These are phyloP conservation scores for Roridomyces roridus DNA, from an alignment of 768 basidiomycete genomes.

Conservation along the genomic window DNA sequence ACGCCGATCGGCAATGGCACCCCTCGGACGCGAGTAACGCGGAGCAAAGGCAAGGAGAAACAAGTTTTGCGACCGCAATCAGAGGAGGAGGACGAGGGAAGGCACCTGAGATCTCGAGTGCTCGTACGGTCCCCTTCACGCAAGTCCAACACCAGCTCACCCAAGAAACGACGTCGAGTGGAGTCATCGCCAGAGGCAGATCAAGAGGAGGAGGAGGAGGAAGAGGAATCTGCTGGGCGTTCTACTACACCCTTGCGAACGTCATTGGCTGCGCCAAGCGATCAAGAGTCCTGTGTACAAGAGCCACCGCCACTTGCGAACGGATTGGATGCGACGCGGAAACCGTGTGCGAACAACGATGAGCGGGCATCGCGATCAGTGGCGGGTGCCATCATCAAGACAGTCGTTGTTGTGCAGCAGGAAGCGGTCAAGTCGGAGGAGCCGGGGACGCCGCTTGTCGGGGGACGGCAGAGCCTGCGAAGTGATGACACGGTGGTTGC, in stretches of 20 bases:
- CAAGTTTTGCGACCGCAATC: slow-evolving; percentile 1
- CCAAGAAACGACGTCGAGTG: slow-evolving; percentile 53
- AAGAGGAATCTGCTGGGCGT: slow-evolving; percentile 4
- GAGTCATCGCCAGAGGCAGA: slow-evolving; percentile 43
- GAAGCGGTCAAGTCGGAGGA: slow-evolving; percentile 60
- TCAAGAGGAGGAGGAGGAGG: not conserved
- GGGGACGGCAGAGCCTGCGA: slow-evolving; percentile 60
- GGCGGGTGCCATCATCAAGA: slow-evolving; percentile 23
- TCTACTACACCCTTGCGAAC: not conserved
- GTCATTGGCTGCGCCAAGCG: not conserved
- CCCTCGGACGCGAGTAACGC: slow-evolving; percentile 1
- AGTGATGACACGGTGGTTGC: slow-evolving; percentile 62
- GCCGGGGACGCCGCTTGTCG: slow-evolving; percentile 54
- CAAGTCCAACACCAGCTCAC: slow-evolving; percentile 28
- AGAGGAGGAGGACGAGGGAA: slow-evolving; percentile 10
- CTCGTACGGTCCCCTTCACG: slow-evolving; percentile 9
- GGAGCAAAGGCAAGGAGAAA: slow-evolving; percentile 22
- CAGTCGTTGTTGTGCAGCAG: slow-evolving; percentile 22
- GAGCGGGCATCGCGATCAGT: slow-evolving; percentile 8
- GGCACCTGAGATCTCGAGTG: slow-evolving; percentile 17
- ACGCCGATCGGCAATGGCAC: slow-evolving; percentile 3
- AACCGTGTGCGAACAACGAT: slow-evolving; percentile 7
- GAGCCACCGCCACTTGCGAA: not conserved
- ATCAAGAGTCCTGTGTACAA: slow-evolving; percentile 9
- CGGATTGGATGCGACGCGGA: slow-evolving; percentile 11